Base-by-base conservation (phyloP, 2,329 filamentous ascomycete genomes). In the Fusarium dlaminii region DNA sequence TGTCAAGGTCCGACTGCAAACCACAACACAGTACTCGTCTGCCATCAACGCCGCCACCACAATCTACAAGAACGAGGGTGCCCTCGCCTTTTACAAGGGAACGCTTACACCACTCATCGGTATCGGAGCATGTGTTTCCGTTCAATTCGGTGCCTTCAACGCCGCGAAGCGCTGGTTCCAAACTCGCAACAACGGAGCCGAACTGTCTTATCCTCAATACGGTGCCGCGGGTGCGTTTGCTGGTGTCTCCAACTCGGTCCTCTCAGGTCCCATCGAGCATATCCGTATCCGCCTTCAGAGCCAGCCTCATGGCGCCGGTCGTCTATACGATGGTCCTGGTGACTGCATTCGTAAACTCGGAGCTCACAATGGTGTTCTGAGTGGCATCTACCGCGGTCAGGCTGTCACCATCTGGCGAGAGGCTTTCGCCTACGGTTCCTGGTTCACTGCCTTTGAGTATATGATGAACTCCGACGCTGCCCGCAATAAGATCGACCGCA, bases 91-190 rank as follows among this genome's bases (percentile, higher is more conserved):
- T 87, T 99, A 99, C 90, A 99, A 99, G 85, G 96, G 96, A 79
- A 98, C 96, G 0, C 87, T 99, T 64, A 98, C 96, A 10, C 96
- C 96, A 1, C 88, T 99, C 63, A 90, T 99, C 65, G 96, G 96
- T 76, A 98, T 99, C 80, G 96, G 96, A 77, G 96, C 96, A 77
- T 99, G 96, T 82, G 95, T 96, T 51, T 98, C 95, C n/a, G 93
- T 99, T 78, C 96, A 99, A 87, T 99, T 99, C 83, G 96, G 95
- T 73, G 96, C 93, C 78, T 99, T 98, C 88, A 95, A 98, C 87
- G 92, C 93, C 80, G 95, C 96, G 14, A 93, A 94, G 68, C 94
- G 96, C 68, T 92, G 90, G 79, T 91, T 99, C 81, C 96, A 98
- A 85, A 86, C 89, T 49, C 88, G 89, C 75, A 97, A 97, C 84